A percentile compares a stretch with the other conserved stretches of the same genome.
phyloP scores from a whole-genome alignment of 768 basidiomycete genomes.

The Boletus subcaerulescens region DNA sequence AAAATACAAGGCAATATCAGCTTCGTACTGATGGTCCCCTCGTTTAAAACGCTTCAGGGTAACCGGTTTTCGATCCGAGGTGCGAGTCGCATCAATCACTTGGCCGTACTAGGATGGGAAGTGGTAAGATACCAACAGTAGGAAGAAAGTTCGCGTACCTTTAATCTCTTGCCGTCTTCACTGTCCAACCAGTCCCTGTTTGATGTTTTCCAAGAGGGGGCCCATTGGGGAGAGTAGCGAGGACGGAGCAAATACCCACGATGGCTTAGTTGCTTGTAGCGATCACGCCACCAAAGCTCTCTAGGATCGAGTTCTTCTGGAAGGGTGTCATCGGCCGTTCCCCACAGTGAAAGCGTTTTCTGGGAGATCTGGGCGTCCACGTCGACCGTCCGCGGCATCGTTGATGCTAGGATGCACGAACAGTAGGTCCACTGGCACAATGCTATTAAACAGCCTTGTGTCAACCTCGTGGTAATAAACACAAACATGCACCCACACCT shows the following conservation, averaged over 20 bases:
- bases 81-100: constrained; percentile 30
- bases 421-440: too few relatives aligned
- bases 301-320: constrained; percentile 8
- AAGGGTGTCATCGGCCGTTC: neutral
- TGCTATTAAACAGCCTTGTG: too few relatives aligned
- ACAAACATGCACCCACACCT: constrained; percentile 9
- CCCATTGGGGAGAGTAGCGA: constrained; percentile 14
- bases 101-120: neutral
- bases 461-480: constrained; percentile 5
- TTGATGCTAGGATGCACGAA: too few relatives aligned
- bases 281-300: constrained; percentile 10
- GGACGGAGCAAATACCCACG: constrained; percentile 12
- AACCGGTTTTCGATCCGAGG: constrained; percentile 22
- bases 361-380: neutral
- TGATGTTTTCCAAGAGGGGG: constrained; percentile 9
- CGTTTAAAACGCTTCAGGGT: too few relatives aligned
- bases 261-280: neutral
- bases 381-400: neutral
- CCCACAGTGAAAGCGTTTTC: neutral
- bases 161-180: neutral
- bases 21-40: too few relatives aligned
- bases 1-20: too few relatives aligned
- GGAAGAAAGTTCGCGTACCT: neutral
- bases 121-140: neutral
- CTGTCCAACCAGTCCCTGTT: neutral